Conservation (phyloP, 2,329 filamentous ascomycete species). For the Gremmenia infestans region DNA sequence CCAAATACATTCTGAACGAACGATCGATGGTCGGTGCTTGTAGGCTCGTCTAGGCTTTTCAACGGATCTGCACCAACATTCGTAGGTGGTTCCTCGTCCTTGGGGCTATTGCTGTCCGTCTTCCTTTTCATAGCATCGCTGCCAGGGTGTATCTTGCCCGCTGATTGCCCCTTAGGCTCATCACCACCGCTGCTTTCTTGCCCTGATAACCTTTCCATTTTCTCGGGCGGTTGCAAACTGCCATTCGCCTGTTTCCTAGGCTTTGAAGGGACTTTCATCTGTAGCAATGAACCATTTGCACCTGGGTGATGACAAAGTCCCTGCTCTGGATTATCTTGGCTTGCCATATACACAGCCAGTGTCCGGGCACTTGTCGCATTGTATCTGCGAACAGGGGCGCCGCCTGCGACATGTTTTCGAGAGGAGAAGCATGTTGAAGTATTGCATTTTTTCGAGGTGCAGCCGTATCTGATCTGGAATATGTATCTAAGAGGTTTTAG, state of each 20-base stretch:
- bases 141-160: neutral
- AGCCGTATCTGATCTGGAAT: conserved; percentile 77
- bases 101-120: neutral
- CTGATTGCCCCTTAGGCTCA: neutral
- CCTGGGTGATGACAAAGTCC: conserved; percentile 53
- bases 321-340: conserved; percentile 69
- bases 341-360: conserved; percentile 74
- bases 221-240: neutral
- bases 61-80: neutral
- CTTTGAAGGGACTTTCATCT: conserved; percentile 1
- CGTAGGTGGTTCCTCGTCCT: neutral
- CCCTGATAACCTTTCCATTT: neutral
- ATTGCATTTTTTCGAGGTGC: conserved; percentile 61
- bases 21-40: conserved; percentile 53
- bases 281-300: conserved; percentile 8
- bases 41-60: conserved; percentile 18
- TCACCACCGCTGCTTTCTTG: neutral
- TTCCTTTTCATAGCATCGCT: neutral
- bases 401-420: conserved; percentile 60
- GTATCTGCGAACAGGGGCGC: conserved; percentile 69
- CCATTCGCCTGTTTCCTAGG: neutral
- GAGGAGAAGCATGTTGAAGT: conserved; percentile 79
- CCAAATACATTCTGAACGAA: conserved; percentile 62
- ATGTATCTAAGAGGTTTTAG: conserved; percentile 57
- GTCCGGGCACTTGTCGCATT: conserved; percentile 78